Evolutionary conservation across 176 grass and related monocot species (phyloP).

Genomic region (Triticum dicoccoides): DNA sequence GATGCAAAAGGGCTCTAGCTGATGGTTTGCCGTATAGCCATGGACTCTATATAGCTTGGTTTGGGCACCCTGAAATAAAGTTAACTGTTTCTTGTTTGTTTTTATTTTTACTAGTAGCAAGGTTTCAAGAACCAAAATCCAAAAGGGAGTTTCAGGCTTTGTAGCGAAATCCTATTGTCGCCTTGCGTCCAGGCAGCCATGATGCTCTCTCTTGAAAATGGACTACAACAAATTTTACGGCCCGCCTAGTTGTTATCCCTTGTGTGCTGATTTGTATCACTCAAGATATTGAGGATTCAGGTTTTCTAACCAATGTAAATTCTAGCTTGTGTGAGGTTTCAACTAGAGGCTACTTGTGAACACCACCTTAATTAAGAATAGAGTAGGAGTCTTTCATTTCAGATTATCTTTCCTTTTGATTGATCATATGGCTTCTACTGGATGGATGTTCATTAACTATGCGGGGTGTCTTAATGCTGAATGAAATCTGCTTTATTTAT

Average conservation of each 20-base stretch:
- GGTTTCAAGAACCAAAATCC: not conserved
- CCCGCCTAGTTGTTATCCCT: not conserved
- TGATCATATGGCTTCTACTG: not conserved
- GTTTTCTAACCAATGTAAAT: not conserved
- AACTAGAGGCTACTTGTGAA: not conserved
- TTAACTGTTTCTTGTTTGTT: not conserved
- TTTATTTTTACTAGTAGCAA: not conserved
- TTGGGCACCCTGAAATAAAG: not conserved
- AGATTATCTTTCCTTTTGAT: not conserved
- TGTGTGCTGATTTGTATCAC: not conserved
- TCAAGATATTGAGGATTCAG: not conserved
- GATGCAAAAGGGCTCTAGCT: not conserved
- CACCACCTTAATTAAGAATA: not conserved
- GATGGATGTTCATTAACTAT: slow-evolving; percentile 7
- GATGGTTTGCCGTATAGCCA: too few species aligned
- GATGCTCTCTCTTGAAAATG: not conserved
- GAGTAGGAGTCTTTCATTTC: not conserved
- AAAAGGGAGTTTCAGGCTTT: not conserved
- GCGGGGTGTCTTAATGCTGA: not conserved
- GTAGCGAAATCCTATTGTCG: not conserved
- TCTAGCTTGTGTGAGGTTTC: not conserved
- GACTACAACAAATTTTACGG: not conserved
- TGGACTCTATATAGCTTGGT: not conserved
- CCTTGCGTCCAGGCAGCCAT: not conserved
- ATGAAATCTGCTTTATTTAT: not conserved